These are phyloP conservation scores for Corchorus olitorius DNA, from an alignment of 345 rosid species.

Conservation along the genomic window DNA sequence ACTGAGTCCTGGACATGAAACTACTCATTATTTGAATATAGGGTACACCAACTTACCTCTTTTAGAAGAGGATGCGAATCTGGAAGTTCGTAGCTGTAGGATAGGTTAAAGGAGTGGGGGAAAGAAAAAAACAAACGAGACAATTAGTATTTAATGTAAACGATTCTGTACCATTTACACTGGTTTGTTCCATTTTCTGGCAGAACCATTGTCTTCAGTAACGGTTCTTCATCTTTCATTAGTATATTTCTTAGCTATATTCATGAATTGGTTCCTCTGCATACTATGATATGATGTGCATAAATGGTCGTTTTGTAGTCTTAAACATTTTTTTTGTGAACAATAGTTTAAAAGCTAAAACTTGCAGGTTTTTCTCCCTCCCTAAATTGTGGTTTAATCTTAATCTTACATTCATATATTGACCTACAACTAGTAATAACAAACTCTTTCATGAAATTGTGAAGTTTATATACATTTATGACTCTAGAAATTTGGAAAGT, in stretches of 20 bases:
- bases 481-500: slow-evolving; percentile 4
- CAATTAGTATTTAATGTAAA: slow-evolving; percentile 23
- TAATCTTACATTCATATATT: not conserved
- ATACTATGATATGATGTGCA: not conserved
- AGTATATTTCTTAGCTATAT: not conserved
- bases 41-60: slow-evolving; percentile 52
- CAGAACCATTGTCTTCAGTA: not conserved
- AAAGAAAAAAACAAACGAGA: not conserved
- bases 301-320: not conserved
- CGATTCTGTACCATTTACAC: not conserved
- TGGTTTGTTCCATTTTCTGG: slow-evolving; percentile 7
- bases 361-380: not conserved
- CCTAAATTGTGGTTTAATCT: not conserved
- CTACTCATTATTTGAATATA: slow-evolving; percentile 2
- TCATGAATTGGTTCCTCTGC: not conserved
- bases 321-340: not conserved
- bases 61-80: slow-evolving; percentile 81
- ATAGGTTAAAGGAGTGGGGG: slow-evolving; percentile 1
- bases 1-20: slow-evolving; percentile 9
- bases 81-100: slow-evolving; percentile 85
- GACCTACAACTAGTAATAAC: slow-evolving; percentile 4
- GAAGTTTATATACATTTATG: slow-evolving; percentile 1
- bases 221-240: not conserved
- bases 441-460: slow-evolving; percentile 4
- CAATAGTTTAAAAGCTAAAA: not conserved